Evolutionary conservation across 768 basidiomycete species (phyloP).

Genomic region (Gelatoporia subvermispora): DNA sequence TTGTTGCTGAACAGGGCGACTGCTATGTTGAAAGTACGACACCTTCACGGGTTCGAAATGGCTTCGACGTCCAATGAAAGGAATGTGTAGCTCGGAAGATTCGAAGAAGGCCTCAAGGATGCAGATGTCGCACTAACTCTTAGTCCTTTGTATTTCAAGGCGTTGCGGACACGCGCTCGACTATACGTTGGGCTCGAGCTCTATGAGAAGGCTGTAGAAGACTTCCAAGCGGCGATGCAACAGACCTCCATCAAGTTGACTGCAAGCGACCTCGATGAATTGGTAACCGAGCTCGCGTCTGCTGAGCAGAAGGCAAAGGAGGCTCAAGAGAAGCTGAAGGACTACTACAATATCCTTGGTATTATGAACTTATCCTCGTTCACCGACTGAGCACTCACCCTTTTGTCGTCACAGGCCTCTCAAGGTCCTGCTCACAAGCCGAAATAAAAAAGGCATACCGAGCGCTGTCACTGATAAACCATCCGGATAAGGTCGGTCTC

Average conservation of each 20-base stretch:
- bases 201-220: constrained; percentile 60
- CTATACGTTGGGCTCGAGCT: constrained; percentile 66
- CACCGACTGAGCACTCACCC: neutral
- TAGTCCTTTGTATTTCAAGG: constrained; percentile 65
- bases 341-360: constrained; percentile 77
- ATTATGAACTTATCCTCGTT: neutral
- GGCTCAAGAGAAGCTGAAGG: constrained; percentile 81
- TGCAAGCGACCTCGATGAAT: constrained; percentile 53
- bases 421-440: constrained; percentile 48
- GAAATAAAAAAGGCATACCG: constrained; percentile 67
- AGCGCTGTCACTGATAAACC: neutral
- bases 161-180: constrained; percentile 75
- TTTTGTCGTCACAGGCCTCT: constrained; percentile 32
- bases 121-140: constrained; percentile 59
- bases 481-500: constrained; percentile 59
- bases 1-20: constrained; percentile 77
- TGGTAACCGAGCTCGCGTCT: constrained; percentile 63
- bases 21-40: constrained; percentile 59
- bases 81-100: constrained; percentile 53
- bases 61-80: too few relatives aligned
- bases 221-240: constrained; percentile 71
- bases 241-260: constrained; percentile 54
- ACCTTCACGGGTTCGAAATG: too few relatives aligned
- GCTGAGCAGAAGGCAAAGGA: constrained; percentile 58
- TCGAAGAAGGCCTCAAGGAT: constrained; percentile 63